These are phyloP conservation scores for Saccharomycopsis hybrid DNA, from an alignment of 1,139 yeast genomes.

Conservation along the genomic window DNA sequence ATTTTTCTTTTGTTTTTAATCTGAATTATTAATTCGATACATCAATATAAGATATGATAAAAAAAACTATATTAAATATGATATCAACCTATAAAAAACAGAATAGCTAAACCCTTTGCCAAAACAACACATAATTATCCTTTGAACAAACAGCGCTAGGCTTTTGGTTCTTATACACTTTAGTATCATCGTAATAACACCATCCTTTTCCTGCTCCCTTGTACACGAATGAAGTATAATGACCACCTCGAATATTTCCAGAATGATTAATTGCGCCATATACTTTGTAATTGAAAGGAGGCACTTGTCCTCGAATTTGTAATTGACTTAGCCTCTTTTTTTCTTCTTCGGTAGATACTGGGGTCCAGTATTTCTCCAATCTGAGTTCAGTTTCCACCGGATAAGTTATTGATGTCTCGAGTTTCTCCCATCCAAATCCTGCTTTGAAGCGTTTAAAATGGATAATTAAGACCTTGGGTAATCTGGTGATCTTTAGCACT, in stretches of 20 bases:
- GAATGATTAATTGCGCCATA: conserved; percentile 87
- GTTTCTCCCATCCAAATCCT: conserved; percentile 39
- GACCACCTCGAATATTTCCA: conserved; percentile 82
- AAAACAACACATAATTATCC: conserved; percentile 76
- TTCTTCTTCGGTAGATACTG: conserved; percentile 38
- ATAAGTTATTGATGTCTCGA: conserved; percentile 56
- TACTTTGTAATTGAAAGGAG: conserved; percentile 74
- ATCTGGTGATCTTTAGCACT: conserved; percentile 58
- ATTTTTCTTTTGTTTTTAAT: too few relatives aligned
- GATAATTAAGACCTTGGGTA: conserved; percentile 66
- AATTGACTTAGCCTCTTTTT: conserved; percentile 40
- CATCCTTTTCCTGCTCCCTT: conserved; percentile 56
- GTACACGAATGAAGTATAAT: conserved; percentile 79
- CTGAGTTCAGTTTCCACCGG: conserved; percentile 35
- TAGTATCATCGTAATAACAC: conserved; percentile 75
- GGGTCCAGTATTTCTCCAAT: conserved; percentile 78
- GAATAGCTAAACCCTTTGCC: conserved; percentile 41
- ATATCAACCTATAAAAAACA: too few relatives aligned
- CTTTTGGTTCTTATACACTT: conserved; percentile 38
- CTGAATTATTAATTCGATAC: too few relatives aligned
- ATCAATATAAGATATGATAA: too few relatives aligned
- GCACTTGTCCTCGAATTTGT: conserved; percentile 67
- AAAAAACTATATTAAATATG: too few relatives aligned
- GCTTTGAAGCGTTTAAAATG: conserved; percentile 73
- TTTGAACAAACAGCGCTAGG: conserved; percentile 39